phyloP scores from a whole-genome alignment of 2,329 filamentous ascomycete genomes.

The Dendrostoma leiphaemia region DNA sequence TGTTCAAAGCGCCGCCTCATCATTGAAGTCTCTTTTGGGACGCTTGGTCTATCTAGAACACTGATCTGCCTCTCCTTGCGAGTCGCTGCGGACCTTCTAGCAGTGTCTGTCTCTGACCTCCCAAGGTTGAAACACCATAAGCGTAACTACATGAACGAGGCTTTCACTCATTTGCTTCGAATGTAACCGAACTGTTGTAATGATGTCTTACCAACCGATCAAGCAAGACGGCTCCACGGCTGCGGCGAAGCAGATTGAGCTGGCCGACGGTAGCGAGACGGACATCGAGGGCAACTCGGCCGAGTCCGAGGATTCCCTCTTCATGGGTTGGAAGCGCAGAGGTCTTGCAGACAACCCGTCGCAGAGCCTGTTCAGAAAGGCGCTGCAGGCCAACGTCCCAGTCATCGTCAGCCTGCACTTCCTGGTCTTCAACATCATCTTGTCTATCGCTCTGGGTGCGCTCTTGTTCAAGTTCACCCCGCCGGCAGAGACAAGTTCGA shows the following conservation, averaged over 20 bases:
- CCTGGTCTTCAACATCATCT: not conserved
- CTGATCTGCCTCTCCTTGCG: not conserved
- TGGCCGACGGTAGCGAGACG: conserved; percentile 4
- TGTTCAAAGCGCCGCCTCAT: not conserved
- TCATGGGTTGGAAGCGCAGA: not conserved
- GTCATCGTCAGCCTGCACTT: conserved; percentile 8
- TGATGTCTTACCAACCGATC: conserved; percentile 6
- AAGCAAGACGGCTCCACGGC: not conserved
- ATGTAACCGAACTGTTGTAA: not conserved
- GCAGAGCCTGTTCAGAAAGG: not conserved
- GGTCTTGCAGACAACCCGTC: not conserved
- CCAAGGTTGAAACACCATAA: too few species aligned
- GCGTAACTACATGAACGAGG: too few species aligned
- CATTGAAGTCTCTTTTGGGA: not conserved
- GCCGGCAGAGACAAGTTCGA: not conserved
- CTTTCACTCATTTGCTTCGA: too few species aligned
- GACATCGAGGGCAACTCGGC: not conserved
- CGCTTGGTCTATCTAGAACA: too few species aligned
- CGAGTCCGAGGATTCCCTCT: not conserved
- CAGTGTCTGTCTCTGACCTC: too few species aligned
- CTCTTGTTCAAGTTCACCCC: not conserved
- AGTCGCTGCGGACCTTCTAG: too few species aligned
- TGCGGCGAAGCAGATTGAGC: conserved; percentile 2
- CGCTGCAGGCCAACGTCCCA: not conserved
- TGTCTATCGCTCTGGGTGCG: not conserved